Conservation (phyloP, 2,329 filamentous ascomycete species). For the Penicillium sp. region DNA sequence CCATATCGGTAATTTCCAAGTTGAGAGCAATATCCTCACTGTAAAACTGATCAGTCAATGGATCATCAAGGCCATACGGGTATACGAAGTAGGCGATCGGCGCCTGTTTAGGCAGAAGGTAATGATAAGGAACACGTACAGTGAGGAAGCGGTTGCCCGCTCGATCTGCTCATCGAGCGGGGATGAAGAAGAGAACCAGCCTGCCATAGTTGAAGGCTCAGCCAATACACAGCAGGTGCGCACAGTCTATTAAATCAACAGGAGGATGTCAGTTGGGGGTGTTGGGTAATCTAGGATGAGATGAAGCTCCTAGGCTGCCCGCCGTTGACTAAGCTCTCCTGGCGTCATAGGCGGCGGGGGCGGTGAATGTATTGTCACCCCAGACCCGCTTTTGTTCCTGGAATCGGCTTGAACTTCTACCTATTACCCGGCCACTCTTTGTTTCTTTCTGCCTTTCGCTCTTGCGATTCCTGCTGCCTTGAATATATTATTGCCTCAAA, state of each 20-base stretch:
- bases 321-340: constrained; percentile 26
- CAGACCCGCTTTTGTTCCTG: constrained; percentile 24
- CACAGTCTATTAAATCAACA: constrained; percentile 18
- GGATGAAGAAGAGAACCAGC: constrained; percentile 92
- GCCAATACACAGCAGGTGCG: constrained; percentile 10
- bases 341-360: constrained; percentile 36
- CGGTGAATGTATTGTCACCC: constrained; percentile 32
- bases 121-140: constrained; percentile 58
- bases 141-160: constrained; percentile 87
- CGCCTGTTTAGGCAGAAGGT: constrained; percentile 5
- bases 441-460: constrained; percentile 5
- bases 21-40: constrained; percentile 97
- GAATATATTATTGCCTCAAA: not conserved
- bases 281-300: constrained; percentile 11
- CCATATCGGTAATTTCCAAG: constrained; percentile 96
- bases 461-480: constrained; percentile 8
- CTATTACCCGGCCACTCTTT: constrained; percentile 6
- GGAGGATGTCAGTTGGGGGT: constrained; percentile 22
- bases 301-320: constrained; percentile 21
- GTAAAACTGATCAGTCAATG: not conserved
- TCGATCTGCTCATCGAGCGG: constrained; percentile 97
- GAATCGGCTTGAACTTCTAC: constrained; percentile 2
- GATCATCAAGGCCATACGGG: not conserved
- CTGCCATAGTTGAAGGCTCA: constrained; percentile 70
- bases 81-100: not conserved